phyloP scores from a whole-genome alignment of 169 alveolate species.

The Toxoplasma gondii region DNA sequence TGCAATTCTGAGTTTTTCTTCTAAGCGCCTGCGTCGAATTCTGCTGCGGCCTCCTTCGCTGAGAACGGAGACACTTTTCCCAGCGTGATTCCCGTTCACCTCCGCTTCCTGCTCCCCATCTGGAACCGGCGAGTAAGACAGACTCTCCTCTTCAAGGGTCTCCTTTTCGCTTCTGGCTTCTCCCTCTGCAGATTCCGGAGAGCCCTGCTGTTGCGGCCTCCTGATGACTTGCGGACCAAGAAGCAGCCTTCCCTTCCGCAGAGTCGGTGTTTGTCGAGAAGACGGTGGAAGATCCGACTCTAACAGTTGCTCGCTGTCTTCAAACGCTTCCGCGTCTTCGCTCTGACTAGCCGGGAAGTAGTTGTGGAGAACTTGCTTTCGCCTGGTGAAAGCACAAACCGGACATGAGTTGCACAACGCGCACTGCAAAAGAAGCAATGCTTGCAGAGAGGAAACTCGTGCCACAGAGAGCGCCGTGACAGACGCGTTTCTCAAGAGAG shows the following conservation, averaged over 20 bases:
- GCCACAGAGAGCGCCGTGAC: too few relatives aligned
- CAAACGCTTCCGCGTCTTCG: background rate
- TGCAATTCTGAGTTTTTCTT: conserved; percentile 29
- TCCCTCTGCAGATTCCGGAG: background rate
- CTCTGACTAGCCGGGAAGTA: background rate
- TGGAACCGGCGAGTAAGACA: too few relatives aligned
- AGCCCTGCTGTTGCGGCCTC: background rate
- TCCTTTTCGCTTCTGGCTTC: background rate
- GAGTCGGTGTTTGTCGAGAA: background rate
- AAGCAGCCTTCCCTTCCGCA: background rate
- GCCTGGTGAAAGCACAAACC: background rate
- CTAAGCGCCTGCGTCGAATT: background rate
- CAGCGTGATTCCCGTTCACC: background rate
- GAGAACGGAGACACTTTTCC: background rate
- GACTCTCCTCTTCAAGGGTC: background rate
- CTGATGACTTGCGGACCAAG: background rate
- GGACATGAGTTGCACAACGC: too few relatives aligned
- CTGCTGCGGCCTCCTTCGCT: background rate
- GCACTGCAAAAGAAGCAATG: too few relatives aligned
- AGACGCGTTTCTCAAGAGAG: too few relatives aligned
- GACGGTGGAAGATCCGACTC: background rate
- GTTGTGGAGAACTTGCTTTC: background rate
- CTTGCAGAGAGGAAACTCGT: too few relatives aligned
- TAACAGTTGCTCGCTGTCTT: background rate
- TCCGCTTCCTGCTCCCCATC: background rate